Evolutionary conservation across 257 asterid species (phyloP).

Genomic region (Capsicum chinense): DNA sequence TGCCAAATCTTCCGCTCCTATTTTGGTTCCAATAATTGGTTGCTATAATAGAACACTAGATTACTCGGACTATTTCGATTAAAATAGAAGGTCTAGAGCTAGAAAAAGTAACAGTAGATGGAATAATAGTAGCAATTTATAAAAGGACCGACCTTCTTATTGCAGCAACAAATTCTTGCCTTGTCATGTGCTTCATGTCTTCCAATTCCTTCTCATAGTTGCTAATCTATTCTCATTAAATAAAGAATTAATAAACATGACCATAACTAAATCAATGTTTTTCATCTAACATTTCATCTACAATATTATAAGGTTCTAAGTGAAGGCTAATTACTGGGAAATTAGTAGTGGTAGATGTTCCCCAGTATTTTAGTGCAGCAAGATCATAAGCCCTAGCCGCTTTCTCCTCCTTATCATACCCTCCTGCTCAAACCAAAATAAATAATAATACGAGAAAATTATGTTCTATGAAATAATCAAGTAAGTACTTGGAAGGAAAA

Average conservation of each 20-base stretch:
- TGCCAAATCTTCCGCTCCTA: conserved; percentile 42
- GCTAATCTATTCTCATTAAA: conserved; percentile 55
- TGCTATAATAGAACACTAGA: not conserved
- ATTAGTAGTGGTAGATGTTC: conserved; percentile 91
- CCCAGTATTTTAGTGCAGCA: conserved; percentile 95
- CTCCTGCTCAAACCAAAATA: conserved; percentile 51
- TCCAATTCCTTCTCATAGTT: conserved; percentile 91
- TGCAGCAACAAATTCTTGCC: conserved; percentile 96
- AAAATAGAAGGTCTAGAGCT: not conserved
- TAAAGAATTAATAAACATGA: not conserved
- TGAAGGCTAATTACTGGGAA: conserved; percentile 57
- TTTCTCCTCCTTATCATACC: conserved; percentile 94
- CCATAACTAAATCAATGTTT: not conserved
- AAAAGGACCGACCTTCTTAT: conserved; percentile 64
- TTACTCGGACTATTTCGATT: conserved; percentile 1
- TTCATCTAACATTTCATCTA: not conserved
- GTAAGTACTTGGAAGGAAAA: not conserved
- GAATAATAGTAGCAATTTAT: not conserved
- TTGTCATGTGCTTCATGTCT: conserved; percentile 93
- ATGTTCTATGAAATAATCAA: not conserved
- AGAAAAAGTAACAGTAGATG: not conserved
- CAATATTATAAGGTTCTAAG: not conserved
- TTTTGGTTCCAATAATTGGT: conserved; percentile 20
- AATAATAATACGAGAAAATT: not conserved
- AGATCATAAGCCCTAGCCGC: conserved; percentile 97